Evolutionary conservation across 208 protist species (phyloP).

Genomic region (Blastocrithidia nonstop): DNA sequence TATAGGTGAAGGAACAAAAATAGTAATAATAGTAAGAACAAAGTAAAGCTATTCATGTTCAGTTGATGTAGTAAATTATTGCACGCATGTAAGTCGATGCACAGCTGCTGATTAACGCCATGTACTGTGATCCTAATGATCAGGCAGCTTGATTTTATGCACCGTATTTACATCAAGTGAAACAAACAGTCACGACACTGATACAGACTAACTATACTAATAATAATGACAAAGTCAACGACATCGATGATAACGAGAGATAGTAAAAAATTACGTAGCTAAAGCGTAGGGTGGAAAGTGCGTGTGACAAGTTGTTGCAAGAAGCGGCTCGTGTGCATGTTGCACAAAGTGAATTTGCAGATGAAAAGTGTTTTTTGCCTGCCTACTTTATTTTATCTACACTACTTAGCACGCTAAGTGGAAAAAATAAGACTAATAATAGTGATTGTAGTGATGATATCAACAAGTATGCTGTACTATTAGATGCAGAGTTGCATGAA

Average conservation of each 20-base stretch:
- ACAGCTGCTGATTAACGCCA: conserved; percentile 33
- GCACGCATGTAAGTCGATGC: conserved; percentile 38
- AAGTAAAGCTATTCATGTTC: neutral
- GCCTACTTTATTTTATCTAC: conserved; percentile 27
- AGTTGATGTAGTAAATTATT: neutral
- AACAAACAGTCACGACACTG: no score
- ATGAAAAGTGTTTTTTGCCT: no score
- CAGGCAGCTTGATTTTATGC: conserved; percentile 83
- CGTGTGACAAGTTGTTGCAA: no score
- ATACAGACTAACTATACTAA: no score
- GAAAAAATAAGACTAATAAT: conserved; percentile 1
- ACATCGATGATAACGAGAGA: no score
- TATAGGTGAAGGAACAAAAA: neutral
- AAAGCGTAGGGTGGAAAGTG: no score
- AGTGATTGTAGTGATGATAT: neutral
- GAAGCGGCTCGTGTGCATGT: no score
- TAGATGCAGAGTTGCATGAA: no score
- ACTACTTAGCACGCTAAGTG: neutral
- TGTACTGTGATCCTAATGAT: conserved; percentile 81
- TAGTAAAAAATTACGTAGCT: no score
- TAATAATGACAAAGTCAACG: no score
- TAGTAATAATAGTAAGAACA: neutral
- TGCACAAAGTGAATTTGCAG: no score
- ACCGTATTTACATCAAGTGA: conserved; percentile 24
- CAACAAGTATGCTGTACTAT: no score